Base-by-base conservation (phyloP, 1,284 basidiomycete genomes). In the Sporisorium sorghi region DNA sequence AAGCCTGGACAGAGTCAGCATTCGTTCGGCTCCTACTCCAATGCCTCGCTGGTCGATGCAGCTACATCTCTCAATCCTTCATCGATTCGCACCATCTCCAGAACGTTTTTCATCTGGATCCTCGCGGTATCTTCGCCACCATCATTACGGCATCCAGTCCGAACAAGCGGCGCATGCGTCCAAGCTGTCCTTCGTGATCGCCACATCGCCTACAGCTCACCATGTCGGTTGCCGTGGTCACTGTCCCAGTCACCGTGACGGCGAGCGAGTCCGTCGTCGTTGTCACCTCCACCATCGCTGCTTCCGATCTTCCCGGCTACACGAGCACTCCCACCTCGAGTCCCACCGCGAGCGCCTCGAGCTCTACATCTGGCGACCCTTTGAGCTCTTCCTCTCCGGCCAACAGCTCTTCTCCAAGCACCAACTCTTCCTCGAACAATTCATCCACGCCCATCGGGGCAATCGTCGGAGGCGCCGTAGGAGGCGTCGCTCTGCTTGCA, bases 251-350 rank as follows among this genome's bases (percentile, higher is more conserved):
- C 28, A 63, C 66, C 4, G 60, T 57, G 40, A 69, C 66, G 11
- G 66, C 59, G 10, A 63, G 59, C 40, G 51, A 58, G 44, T 69
- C 56, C 5, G 56, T 69, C n/a, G 52, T 69, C 2, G 66, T 69
- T 0, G 60, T 69, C 42, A 69, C 66, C 42, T 69, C 66, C 6
- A 69, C 60, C 11, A 58, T 69, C 7, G 55, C 56, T 19, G 59
- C 66, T 19, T 58, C 59, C 5, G 51, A 62, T 8, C 55, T 62
- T n/a, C 47, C 59, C 14, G 23, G 42, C 42, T 32, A 43, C 33
- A 58, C 66, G 0, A 57, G 57, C 5, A 6, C 30, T 2, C 43
- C 62, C 19, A 49, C 56, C 23, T 11, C 19, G 15, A 37, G 42
- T 2, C n/a, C 49, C 23, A 37, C 59, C 5, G 44, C 65, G 7